These are phyloP conservation scores for Amanita exitialis DNA, from an alignment of 768 basidiomycete genomes.

Conservation along the genomic window DNA sequence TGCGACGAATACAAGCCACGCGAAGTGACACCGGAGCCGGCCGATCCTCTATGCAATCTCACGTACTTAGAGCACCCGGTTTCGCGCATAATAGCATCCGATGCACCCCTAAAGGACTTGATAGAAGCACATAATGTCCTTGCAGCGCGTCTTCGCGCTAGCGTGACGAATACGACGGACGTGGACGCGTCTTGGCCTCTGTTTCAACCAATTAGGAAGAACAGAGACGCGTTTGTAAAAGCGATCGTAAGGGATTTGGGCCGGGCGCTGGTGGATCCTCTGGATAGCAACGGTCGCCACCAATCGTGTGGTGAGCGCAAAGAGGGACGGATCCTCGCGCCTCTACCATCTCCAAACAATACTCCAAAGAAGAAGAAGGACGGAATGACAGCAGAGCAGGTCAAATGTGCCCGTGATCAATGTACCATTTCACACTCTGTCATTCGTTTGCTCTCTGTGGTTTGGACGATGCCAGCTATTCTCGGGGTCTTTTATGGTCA, in stretches of 20 bases:
- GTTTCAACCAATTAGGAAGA: conserved; percentile 58
- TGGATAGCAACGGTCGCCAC: conserved; percentile 13
- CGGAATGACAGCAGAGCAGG: conserved; percentile 70
- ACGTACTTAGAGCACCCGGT: conserved; percentile 61
- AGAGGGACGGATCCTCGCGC: conserved; percentile 14
- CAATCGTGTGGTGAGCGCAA: conserved; percentile 15
- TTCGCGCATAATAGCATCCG: conserved; percentile 39
- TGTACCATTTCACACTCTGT: conserved; percentile 66
- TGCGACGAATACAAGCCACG: conserved; percentile 29
- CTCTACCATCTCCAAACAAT: conserved; percentile 57
- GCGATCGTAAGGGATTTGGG: conserved; percentile 62
- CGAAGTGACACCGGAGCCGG: conserved; percentile 71
- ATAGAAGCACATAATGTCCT: conserved; percentile 71
- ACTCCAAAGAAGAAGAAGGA: conserved; percentile 59
- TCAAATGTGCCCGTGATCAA: conserved; percentile 71
- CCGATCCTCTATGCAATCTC: conserved; percentile 51
- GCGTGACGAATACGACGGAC: conserved; percentile 34
- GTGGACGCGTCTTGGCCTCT: conserved; percentile 58
- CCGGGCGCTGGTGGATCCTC: conserved; percentile 54
- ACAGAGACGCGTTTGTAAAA: conserved; percentile 38
- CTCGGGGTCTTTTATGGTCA: conserved; percentile 54
- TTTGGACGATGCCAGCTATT: conserved; percentile 52
- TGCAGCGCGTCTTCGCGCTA: conserved; percentile 48
- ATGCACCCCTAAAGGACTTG: conserved; percentile 42
- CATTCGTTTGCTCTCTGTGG: conserved; percentile 49